Percentiles rank a stretch among this genome's conserved stretches.
Evolutionary conservation across 2,329 filamentous ascomycete genomes (phyloP).

Genomic region (Chaetomiaceae sp.): DNA sequence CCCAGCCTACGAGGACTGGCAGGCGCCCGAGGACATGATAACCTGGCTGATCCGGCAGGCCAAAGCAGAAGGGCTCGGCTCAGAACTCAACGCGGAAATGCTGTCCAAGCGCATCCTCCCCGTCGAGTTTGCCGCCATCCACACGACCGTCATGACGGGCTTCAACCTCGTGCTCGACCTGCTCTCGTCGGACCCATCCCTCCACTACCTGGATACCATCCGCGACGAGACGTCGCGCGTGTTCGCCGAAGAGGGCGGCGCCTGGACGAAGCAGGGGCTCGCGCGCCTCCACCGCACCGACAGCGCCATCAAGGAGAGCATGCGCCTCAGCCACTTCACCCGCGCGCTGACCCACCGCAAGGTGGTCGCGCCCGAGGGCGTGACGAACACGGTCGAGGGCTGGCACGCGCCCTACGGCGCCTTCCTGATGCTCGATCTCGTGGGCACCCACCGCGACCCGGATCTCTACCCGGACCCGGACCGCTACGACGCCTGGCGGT

Average conservation of each 20-base stretch:
- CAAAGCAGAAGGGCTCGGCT: conserved; percentile 36
- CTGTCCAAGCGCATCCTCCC: conserved; percentile 50
- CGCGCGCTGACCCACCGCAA: conserved; percentile 43
- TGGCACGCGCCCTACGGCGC: conserved; percentile 42
- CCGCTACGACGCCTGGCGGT: conserved; percentile 47
- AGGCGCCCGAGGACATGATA: conserved; percentile 51
- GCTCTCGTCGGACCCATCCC: conserved; percentile 35
- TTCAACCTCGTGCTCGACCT: conserved; percentile 45
- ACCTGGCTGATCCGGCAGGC: conserved; percentile 54
- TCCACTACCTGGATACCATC: conserved; percentile 35
- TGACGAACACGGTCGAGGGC: conserved; percentile 38
- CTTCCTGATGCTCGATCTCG: conserved; percentile 40
- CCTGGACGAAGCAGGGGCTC: conserved; percentile 45
- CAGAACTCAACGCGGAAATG: conserved; percentile 42
- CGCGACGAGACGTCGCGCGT: conserved; percentile 39
- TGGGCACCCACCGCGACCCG: conserved; percentile 43
- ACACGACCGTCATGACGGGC: conserved; percentile 51
- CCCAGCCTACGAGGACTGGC: conserved; percentile 36
- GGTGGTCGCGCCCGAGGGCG: conserved; percentile 36
- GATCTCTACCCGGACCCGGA: conserved; percentile 39
- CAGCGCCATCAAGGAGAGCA: conserved; percentile 50
- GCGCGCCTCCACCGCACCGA: conserved; percentile 42
- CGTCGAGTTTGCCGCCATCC: conserved; percentile 54
- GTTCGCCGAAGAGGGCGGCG: conserved; percentile 30
- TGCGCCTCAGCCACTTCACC: conserved; percentile 44